Conservation (phyloP, 1,284 basidiomycete genomes). For the Cryptococcus jaspeensis region DNA sequence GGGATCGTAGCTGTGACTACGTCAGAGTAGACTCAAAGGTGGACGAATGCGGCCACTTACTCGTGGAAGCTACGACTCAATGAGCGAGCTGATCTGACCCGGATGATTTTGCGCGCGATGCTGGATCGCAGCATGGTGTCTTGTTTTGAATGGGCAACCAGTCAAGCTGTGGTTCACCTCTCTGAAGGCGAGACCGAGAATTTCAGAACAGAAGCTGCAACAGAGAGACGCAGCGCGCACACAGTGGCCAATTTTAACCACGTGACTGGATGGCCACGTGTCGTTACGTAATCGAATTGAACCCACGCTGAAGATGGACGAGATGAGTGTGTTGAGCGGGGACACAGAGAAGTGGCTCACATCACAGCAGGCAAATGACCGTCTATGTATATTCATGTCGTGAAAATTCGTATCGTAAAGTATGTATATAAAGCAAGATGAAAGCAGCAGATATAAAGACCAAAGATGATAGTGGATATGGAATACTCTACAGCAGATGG, state of each 20-base stretch:
- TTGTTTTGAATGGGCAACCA: not conserved
- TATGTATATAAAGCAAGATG: not conserved
- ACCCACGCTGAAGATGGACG: too few species aligned
- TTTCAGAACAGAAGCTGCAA: too few species aligned
- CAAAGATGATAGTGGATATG: not conserved
- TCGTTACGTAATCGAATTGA: too few species aligned
- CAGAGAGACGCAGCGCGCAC: too few species aligned
- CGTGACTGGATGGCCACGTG: too few species aligned
- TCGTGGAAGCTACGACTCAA: too few species aligned
- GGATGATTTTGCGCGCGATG: conserved; percentile 15
- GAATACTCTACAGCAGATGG: not conserved
- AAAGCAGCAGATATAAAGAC: not conserved
- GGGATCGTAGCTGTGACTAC: conserved; percentile 1
- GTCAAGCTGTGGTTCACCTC: too few species aligned
- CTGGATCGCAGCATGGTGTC: conserved; percentile 22
- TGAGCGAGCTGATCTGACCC: conserved; percentile 5
- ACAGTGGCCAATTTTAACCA: too few species aligned
- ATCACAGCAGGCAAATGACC: too few species aligned
- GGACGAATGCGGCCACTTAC: not conserved
- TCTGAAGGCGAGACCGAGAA: too few species aligned
- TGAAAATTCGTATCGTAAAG: not conserved
- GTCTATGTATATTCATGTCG: conserved; percentile 1
- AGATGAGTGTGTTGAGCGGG: too few species aligned
- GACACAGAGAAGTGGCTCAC: too few species aligned
- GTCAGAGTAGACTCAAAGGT: not conserved